Percentiles rank a stretch among this genome's conserved stretches.
Evolutionary conservation across 202 grass and related monocot genomes (phyloP).

Genomic region (Digitaria exilis): DNA sequence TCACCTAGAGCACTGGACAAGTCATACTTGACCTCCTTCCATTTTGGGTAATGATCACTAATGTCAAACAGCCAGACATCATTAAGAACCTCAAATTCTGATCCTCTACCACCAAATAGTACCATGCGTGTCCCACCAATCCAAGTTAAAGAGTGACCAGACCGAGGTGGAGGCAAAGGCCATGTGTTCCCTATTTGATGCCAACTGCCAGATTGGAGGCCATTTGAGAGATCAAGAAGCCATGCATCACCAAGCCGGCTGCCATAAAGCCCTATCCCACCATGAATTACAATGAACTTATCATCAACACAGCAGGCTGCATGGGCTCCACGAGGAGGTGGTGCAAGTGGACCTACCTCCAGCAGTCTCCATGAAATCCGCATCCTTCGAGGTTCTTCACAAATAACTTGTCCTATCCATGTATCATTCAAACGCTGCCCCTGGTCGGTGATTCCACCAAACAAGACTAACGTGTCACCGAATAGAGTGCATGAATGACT

Average conservation of each 20-base stretch:
- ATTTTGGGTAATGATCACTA: slow-evolving; percentile 52
- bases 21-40: slow-evolving; percentile 84
- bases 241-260: slow-evolving; percentile 84
- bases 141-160: slow-evolving; percentile 88
- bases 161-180: slow-evolving; percentile 68
- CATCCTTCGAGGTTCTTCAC: slow-evolving; percentile 55
- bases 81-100: slow-evolving; percentile 87
- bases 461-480: slow-evolving; percentile 66
- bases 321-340: slow-evolving; percentile 86
- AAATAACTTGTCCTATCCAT: slow-evolving; percentile 78
- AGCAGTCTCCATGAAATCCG: slow-evolving; percentile 80
- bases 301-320: slow-evolving; percentile 75
- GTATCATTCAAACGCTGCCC: slow-evolving; percentile 86
- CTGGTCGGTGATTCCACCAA: slow-evolving; percentile 89
- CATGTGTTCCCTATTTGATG: slow-evolving; percentile 52
- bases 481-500: slow-evolving; percentile 76
- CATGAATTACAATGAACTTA: slow-evolving; percentile 73
- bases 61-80: slow-evolving; percentile 95
- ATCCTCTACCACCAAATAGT: slow-evolving; percentile 89
- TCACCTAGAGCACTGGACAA: slow-evolving; percentile 64
- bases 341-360: slow-evolving; percentile 58
- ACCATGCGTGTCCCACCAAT: slow-evolving; percentile 72
- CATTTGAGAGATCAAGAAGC: slow-evolving; percentile 84
- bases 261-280: slow-evolving; percentile 75
- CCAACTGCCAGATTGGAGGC: slow-evolving; percentile 64